Evolutionary conservation across 148 eudicot species (phyloP), one percentile per base, ranked within the genome.

Genomic region (Silene latifolia): DNA sequence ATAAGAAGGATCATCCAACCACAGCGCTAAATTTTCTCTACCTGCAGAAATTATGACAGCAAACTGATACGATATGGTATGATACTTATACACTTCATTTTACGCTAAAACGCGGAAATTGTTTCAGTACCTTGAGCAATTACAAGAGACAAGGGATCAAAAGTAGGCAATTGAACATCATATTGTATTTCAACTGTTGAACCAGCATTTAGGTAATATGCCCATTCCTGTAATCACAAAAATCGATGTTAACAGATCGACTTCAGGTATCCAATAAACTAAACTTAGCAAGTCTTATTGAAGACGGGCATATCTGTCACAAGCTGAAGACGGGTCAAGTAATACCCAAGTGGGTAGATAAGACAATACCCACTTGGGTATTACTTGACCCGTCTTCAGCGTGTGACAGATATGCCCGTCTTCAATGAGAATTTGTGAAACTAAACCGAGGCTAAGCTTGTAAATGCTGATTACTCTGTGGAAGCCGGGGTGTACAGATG

Each of bases 1-100:
- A 71, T 85, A 81, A 14, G 82, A 76, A 69, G 88, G 92, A 69
- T 83, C 79, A 46, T 78, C 83, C 75, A 80, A 53, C 92, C 92
- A 85, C 64, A 82, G 84, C 53, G 66, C 63, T 32, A 87, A 78
- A 78, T 63, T 72, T 21, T 82, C 87, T 80, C 74, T 79, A 59
- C 89, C 89, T 88, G 82, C 83, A 74, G 68, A 17, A 48, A 70
- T 69, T 69, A 29, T 24, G 46, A 27, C 71, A 59, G 53, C 29
- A 67, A 71, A 47, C 9, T 39, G 44, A 39, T 39, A 39, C 8
- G 44, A 39, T 39, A 5, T 39, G 44, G 44, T 39, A 39, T 3
- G 44, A 59, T 59, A 59, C 39, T 63, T 62, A 12, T 15, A 63
- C 18, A 12, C 67, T 12, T 13, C 67, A 63, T 12, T 25, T 25